Evolutionary conservation across 2,329 filamentous ascomycete genomes (phyloP).

Genomic region (Pseudogymnoascus sp.): DNA sequence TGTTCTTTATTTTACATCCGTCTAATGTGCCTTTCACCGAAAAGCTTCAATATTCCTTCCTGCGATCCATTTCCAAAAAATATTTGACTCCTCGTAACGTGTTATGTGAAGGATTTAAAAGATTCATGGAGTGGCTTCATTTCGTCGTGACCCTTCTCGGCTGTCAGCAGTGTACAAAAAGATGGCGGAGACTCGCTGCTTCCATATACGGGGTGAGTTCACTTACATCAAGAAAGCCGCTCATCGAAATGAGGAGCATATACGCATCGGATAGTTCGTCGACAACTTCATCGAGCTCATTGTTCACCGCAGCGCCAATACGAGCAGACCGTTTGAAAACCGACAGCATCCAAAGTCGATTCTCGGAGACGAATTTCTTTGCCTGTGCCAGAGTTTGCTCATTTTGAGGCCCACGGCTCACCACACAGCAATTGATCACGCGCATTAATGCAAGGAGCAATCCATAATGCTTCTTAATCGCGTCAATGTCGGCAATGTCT

Average conservation of each 20-base stretch:
- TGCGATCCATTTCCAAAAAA: background rate
- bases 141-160: background rate
- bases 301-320: constrained; percentile 50
- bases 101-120: constrained; percentile 7
- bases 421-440: constrained; percentile 73
- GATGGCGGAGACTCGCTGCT: background rate
- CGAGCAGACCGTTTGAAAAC: constrained; percentile 86
- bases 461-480: constrained; percentile 49
- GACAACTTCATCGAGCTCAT: constrained; percentile 53
- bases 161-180: background rate
- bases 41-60: background rate
- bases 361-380: constrained; percentile 71
- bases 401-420: constrained; percentile 77
- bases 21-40: background rate
- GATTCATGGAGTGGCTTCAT: constrained; percentile 7
- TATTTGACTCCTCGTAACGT: background rate
- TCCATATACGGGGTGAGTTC: background rate
- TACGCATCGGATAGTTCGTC: constrained; percentile 78
- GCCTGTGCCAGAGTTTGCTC: constrained; percentile 65
- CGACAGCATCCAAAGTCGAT: constrained; percentile 76
- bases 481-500: constrained; percentile 27
- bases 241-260: constrained; percentile 74
- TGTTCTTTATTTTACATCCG: constrained; percentile 5
- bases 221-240: constrained; percentile 78
- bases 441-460: constrained; percentile 75